These are phyloP conservation scores for Starmerella vitae DNA, from an alignment of 805 yeast genomes.

Conservation along the genomic window DNA sequence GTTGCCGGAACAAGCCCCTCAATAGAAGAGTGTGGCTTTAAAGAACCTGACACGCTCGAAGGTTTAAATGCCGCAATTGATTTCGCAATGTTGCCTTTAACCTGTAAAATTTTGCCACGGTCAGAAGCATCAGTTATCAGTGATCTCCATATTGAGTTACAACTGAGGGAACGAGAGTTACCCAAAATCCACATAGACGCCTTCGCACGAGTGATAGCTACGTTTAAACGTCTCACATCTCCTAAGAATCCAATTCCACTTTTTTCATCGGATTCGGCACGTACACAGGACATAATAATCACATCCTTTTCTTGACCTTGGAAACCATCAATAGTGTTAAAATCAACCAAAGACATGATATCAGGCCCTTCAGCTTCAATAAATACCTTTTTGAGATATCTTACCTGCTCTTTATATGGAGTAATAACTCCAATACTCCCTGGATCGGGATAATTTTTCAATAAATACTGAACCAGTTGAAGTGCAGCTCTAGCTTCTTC, in stretches of 20 bases:
- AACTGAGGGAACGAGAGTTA: constrained; percentile 46
- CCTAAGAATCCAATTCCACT: constrained; percentile 72
- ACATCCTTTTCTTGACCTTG: constrained; percentile 97
- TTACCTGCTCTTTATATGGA: constrained; percentile 83
- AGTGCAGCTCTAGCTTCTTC: constrained; percentile 63
- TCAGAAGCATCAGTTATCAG: constrained; percentile 51
- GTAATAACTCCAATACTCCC: constrained; percentile 83
- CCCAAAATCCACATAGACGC: constrained; percentile 90
- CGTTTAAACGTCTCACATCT: constrained; percentile 92
- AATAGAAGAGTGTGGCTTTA: too few relatives aligned
- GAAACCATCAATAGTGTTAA: constrained; percentile 93
- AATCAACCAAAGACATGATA: constrained; percentile 57
- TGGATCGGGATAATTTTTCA: constrained; percentile 30
- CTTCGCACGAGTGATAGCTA: constrained; percentile 87
- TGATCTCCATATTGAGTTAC: constrained; percentile 60
- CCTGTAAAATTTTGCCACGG: constrained; percentile 34
- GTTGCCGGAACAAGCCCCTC: too few relatives aligned
- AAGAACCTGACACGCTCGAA: too few relatives aligned
- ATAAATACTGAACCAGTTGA: constrained; percentile 46
- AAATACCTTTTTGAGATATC: constrained; percentile 45
- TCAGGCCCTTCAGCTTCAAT: constrained; percentile 44
- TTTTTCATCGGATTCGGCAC: constrained; percentile 43
- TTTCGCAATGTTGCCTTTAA: too few relatives aligned
- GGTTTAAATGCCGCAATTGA: constrained; percentile 2
- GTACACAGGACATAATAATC: constrained; percentile 86